phyloP scores from a whole-genome alignment of 2,329 filamentous ascomycete genomes.

The Emericellopsis cladophorae region DNA sequence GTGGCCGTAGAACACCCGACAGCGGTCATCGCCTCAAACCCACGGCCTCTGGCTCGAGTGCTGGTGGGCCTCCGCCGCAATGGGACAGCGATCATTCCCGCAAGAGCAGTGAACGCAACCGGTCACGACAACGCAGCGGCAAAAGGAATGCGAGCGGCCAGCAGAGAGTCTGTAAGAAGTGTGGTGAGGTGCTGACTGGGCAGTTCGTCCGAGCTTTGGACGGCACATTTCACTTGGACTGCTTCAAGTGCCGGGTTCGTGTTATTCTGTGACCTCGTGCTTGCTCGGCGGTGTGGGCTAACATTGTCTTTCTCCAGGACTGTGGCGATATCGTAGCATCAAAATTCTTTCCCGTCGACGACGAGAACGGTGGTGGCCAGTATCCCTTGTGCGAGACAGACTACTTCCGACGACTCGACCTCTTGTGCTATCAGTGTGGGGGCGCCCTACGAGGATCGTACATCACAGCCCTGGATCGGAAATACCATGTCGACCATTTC shows the following conservation, averaged over 20 bases:
- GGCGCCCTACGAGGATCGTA: constrained; percentile 91
- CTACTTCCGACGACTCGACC: constrained; percentile 84
- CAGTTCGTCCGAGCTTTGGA: constrained; percentile 93
- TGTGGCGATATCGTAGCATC: constrained; percentile 95
- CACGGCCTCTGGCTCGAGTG: constrained; percentile 19
- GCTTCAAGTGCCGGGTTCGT: constrained; percentile 90
- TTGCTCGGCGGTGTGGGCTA: neutral
- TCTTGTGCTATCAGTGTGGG: constrained; percentile 85
- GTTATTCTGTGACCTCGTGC: neutral
- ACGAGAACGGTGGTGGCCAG: constrained; percentile 72
- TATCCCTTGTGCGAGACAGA: constrained; percentile 97
- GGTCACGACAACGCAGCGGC: constrained; percentile 39
- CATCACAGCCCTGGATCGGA: constrained; percentile 92
- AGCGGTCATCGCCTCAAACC: constrained; percentile 18
- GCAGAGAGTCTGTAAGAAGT: constrained; percentile 69
- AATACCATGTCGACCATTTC: constrained; percentile 98
- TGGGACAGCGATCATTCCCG: constrained; percentile 29
- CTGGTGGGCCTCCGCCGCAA: constrained; percentile 14
- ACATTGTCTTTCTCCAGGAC: constrained; percentile 45
- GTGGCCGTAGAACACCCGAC: constrained; percentile 21
- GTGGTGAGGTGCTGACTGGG: constrained; percentile 73
- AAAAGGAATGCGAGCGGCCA: constrained; percentile 43
- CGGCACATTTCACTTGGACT: constrained; percentile 92
- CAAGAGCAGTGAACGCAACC: constrained; percentile 43
- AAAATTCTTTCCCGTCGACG: constrained; percentile 96